These are phyloP conservation scores for Nemania serpens DNA, from an alignment of 2,329 filamentous ascomycete genomes.

Conservation along the genomic window DNA sequence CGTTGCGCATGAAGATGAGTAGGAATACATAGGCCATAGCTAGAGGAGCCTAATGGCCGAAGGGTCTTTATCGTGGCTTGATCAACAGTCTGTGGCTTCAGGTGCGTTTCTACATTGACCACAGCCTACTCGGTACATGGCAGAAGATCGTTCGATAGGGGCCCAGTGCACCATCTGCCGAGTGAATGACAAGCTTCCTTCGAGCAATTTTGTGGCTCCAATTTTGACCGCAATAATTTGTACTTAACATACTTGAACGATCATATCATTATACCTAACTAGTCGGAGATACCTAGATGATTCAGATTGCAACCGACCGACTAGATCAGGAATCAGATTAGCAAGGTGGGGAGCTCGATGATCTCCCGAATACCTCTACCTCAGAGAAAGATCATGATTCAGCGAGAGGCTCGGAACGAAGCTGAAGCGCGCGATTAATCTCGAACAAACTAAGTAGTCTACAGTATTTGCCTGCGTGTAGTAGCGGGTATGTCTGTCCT, in stretches of 20 bases:
- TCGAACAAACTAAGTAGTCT: background rate
- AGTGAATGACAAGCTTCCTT: too few species aligned
- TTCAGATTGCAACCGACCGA: background rate
- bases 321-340: background rate
- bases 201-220: too few species aligned
- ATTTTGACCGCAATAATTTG: too few species aligned
- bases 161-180: too few species aligned
- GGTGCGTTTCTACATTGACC: background rate
- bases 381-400: too few species aligned
- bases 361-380: too few species aligned
- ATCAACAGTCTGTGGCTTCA: slow-evolving; percentile 4
- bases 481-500: background rate
- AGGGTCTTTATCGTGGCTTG: too few species aligned
- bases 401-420: background rate
- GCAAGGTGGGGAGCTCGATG: background rate
- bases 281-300: background rate
- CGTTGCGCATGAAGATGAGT: background rate
- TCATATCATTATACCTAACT: too few species aligned
- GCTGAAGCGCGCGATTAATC: background rate
- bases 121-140: too few species aligned
- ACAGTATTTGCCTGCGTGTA: background rate
- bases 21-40: background rate
- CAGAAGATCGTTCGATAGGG: too few species aligned
- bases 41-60: background rate
- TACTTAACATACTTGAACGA: too few species aligned